phyloP scores from a whole-genome alignment of 805 yeast species.

The Saturnispora silvae region DNA sequence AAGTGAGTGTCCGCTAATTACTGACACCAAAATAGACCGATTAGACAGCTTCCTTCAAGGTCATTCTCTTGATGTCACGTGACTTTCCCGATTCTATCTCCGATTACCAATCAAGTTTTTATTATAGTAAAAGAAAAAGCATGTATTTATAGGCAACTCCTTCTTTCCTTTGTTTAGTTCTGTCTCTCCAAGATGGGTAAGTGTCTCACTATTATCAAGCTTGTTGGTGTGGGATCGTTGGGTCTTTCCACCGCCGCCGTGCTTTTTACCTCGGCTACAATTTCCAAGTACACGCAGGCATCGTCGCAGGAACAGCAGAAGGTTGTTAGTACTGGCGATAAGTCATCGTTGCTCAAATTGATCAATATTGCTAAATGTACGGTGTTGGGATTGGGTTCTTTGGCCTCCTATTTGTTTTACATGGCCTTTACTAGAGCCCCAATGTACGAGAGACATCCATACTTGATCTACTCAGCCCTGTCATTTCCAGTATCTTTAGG shows the following conservation, averaged over 20 bases:
- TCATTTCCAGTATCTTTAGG: slow-evolving; percentile 38
- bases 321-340: not conserved
- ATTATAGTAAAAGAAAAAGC: no score
- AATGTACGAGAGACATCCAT: slow-evolving; percentile 53
- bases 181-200: slow-evolving; percentile 39
- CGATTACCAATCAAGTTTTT: no score
- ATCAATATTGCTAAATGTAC: slow-evolving; percentile 19
- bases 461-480: slow-evolving; percentile 53
- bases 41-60: no score
- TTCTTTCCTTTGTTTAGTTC: no score
- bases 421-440: slow-evolving; percentile 51
- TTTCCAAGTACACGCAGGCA: not conserved
- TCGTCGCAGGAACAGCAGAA: not conserved
- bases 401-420: slow-evolving; percentile 42
- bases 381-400: slow-evolving; percentile 29
- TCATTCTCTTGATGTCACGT: no score
- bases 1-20: no score
- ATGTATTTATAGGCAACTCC: no score
- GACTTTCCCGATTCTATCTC: no score
- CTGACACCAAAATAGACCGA: no score
- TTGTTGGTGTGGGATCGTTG: slow-evolving; percentile 54
- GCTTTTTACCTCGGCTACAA: not conserved
- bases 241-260: slow-evolving; percentile 49
- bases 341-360: not conserved
- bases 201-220: slow-evolving; percentile 47